Evolutionary conservation across 2,329 filamentous ascomycete genomes (phyloP), one percentile per base, ranked within the genome.

Genomic region (Penicillium corylophilum): DNA sequence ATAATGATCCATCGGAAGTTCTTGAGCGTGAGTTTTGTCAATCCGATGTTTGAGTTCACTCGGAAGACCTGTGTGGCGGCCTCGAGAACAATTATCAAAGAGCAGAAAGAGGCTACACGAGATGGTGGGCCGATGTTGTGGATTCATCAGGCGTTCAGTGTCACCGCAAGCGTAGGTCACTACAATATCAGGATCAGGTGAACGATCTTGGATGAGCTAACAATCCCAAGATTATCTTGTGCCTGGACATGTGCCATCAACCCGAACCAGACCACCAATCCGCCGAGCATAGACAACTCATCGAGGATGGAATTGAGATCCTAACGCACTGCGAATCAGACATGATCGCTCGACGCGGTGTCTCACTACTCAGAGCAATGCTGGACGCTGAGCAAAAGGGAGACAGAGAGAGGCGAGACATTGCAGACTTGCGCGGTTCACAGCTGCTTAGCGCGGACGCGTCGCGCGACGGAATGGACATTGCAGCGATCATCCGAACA

Each of bases 1-100:
- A 76, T 77, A 53, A 76, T 76, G 74, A 68, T 75, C 5, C 72
- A 75, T 46, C 68, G 75, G 39, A 71, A 68, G 35, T 77, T 76
- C 47, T 57, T 77, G 2, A 71, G 71, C 35, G 61, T 67, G 36
- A 75, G 73, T 44, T 76, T 77, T 54, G 72, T 69, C 3, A 72
- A 74, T 36, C 64, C 64, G 1, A 67, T 70, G n/a, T 77, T 74
- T 47, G 67, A 67, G 3, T 74, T 75, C 49, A 76, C 71, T 8
- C 66, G 74, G 20, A 71, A 71, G 60, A 74, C 74, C 0, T 75
- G 73, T 46, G 65, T 71, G 40, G 71, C 66, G 10, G 71, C 73
- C 3, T 68, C 74, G 5, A 71, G 71, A 44, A 72, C 67, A 1
- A 74, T 77, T 12, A 64, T 77, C 15, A 71, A 71, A 16, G 64